Base-by-base conservation (phyloP, 1,139 yeast genomes). In the Tardiomyces blankii region DNA sequence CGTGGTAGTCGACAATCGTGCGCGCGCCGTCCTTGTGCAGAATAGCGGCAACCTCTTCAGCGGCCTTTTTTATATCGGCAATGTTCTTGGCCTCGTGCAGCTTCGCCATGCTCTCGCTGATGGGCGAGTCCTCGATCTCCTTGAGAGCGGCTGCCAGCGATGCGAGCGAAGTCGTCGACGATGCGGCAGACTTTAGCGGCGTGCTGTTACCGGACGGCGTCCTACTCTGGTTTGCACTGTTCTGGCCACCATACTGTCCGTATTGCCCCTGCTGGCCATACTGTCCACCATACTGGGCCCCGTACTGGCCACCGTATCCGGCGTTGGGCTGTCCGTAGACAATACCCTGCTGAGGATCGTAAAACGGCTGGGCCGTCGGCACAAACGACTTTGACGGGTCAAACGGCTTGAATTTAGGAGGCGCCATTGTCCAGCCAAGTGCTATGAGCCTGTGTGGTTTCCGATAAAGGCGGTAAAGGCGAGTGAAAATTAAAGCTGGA, bases 101-200 rank as follows among this genome's bases (percentile, higher is more conserved):
- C 43, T 71, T 70, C 28, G 67, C 65, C 55, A 89, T 68, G 49
- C 73, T 64, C 33, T 75, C 80, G 43, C 82, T 74, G 50, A 88
- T 71, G 18, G 96, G 95, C n/a, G 83, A 68, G 42, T 78, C 61
- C 38, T 73, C 75, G 52, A 88, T 67, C 55, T 82, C 84, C 50
- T 74, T 73, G 59, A 87, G 70, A 9, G 91, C 84, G n/a, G 84
- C 74, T 50, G 77, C 77, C 49, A 88, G 69, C 9, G 91, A 82
- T 9, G 84, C 66, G 53, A 85, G 69, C 5, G 95, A 85, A 11
- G 89, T 75, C 19, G 87, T 72, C 2, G 86, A 78, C 3, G 74
- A 64, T 3, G 64, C 57, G 18, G 47, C 42, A 14, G 55, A 51
- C 9, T 46, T 21, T 16, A 49, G 42, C 18, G 51, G 51, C 21